Evolutionary conservation across 192 early-diverging fungal species (phyloP), one percentile per base, ranked within the genome.

Genomic region (Chytriomyces hyalinus): DNA sequence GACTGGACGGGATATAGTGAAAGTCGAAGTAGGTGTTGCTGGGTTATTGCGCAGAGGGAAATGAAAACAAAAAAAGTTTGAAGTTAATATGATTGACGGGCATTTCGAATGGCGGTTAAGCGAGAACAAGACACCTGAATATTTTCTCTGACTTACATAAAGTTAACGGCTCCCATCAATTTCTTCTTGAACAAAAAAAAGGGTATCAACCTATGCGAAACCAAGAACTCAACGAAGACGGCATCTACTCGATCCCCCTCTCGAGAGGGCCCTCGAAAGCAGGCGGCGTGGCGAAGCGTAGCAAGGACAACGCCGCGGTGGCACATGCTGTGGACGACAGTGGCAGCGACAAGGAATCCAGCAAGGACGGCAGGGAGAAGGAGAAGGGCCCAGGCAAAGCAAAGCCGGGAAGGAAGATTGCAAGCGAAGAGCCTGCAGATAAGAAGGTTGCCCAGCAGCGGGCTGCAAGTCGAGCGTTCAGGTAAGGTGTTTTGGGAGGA

Each of bases 401-500:
- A 22, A 73, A 73, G 71, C 60, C 71, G 3, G 71, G 71, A 17
- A 36, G 85, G 20, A 87, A 87, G 74, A 80, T 85, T 7, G 80
- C 80, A 17, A 78, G 65, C 3, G 78, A 71, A 24, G 80, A 80
- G 63, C 86, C 86, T 5, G 49, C 84, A 17, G 83, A 85, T 67
- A 85, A 85, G 68, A 66, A 82, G 4, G 81, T 85, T 9, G 86
- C 86, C 7, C 86, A 87, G 73, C 83, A 88, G 57, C 50, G 86
- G n/a, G 86, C 83, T 8, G 86, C 84, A 0, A 82, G 81, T 36
- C 67, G 85, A 3, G 84, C 81, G 3, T 87, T 87, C 50, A 45
- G n/a, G 60, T 6, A 36, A 28, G 36, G 8, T 73, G 17, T 22
- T 60, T 11, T 17, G 13, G 44, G 9, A 48, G n/a, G 17, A 68